Conservation (phyloP, 2,329 filamentous ascomycete species). For the Aureobasidium sp. region DNA sequence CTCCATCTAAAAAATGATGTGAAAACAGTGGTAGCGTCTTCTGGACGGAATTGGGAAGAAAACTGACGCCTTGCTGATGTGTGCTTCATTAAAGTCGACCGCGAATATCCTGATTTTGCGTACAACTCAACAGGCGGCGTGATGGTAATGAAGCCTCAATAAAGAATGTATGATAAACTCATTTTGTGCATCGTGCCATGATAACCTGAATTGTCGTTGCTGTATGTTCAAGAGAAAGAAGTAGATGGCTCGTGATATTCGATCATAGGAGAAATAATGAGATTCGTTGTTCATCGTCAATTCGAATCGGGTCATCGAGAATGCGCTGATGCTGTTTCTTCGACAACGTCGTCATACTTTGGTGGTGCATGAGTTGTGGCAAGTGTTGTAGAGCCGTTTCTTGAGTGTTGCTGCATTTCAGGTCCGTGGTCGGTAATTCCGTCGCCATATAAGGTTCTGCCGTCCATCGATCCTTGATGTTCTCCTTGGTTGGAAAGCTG, state of each 20-base stretch:
- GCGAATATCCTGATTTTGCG: neutral
- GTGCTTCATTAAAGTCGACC: neutral
- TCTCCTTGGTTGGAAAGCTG: constrained; percentile 9
- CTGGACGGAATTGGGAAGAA: neutral
- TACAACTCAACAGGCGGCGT: neutral
- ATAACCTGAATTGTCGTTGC: neutral
- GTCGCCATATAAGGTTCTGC: neutral
- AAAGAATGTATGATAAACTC: neutral
- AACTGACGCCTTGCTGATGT: neutral
- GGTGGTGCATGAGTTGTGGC: neutral
- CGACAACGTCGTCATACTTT: constrained; percentile 7
- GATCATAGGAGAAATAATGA: neutral
- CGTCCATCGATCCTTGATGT: constrained; percentile 1
- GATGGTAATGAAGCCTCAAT: neutral
- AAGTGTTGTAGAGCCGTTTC: neutral
- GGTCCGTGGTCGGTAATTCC: neutral
- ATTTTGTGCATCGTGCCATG: neutral
- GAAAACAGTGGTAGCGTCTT: neutral
- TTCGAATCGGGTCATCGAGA: neutral
- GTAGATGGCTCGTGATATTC: neutral
- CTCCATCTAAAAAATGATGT: neutral
- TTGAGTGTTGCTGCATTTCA: neutral
- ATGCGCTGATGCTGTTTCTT: neutral
- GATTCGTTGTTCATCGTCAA: neutral
- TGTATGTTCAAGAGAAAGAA: neutral